Evolutionary conservation across 768 basidiomycete species (phyloP).

Genomic region (Trametes villosa): DNA sequence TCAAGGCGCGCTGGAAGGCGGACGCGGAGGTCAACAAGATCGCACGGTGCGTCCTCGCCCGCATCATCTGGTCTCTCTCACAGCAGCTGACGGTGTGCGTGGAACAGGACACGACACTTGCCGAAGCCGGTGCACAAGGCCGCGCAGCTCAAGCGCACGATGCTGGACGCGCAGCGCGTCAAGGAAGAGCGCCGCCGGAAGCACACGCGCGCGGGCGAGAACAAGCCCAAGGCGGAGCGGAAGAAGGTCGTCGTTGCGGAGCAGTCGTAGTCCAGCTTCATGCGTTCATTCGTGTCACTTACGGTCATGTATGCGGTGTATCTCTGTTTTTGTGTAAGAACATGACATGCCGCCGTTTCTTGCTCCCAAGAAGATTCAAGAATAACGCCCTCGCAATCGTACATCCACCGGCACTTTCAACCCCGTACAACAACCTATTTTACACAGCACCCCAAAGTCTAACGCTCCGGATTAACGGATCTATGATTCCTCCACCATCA

Average conservation of each 20-base stretch:
- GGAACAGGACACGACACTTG: conserved; percentile 58
- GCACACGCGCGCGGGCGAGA: conserved; percentile 84
- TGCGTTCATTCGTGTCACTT: not conserved
- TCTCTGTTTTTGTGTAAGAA: no score
- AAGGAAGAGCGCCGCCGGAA: conserved; percentile 93
- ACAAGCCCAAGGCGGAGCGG: conserved; percentile 89
- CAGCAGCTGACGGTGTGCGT: no score
- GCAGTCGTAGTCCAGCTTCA: conserved; percentile 56
- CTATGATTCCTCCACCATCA: no score
- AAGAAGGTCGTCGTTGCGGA: conserved; percentile 86
- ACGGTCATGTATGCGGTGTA: not conserved
- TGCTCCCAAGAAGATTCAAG: no score
- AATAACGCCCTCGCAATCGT: no score
- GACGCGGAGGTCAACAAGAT: conserved; percentile 83
- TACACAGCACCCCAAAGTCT: no score
- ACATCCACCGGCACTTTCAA: no score
- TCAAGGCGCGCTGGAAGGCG: conserved; percentile 88
- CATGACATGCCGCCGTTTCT: no score
- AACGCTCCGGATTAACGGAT: no score
- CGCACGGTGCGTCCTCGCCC: conserved; percentile 59
- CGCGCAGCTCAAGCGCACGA: conserved; percentile 84
- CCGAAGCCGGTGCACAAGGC: conserved; percentile 93
- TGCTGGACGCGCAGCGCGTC: conserved; percentile 86
- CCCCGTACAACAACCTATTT: no score
- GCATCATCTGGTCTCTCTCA: not conserved